These are phyloP conservation scores for Gaeumannomyces tritici DNA, from an alignment of 2,329 filamentous ascomycete genomes.

Conservation along the genomic window DNA sequence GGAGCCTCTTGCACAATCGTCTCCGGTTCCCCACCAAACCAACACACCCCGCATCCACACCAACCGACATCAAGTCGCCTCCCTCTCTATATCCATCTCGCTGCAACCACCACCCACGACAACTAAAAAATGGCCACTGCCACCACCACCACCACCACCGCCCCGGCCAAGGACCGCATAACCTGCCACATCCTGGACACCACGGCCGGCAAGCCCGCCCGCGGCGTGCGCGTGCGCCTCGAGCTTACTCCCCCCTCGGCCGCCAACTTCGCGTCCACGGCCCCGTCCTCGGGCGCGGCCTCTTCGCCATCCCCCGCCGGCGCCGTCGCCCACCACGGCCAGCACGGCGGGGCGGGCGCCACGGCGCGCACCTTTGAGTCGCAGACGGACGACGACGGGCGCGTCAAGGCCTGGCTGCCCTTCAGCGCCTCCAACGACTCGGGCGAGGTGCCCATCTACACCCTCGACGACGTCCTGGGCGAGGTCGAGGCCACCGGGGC, in stretches of 20 bases:
- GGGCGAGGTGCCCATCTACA: constrained; percentile 48
- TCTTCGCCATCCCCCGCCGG: constrained; percentile 20
- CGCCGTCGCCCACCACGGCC: constrained; percentile 5
- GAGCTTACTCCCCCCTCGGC: constrained; percentile 29
- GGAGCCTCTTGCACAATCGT: neutral
- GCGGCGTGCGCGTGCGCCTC: constrained; percentile 57
- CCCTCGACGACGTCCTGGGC: constrained; percentile 45
- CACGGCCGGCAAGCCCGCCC: constrained; percentile 59
- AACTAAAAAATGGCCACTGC: constrained; percentile 1
- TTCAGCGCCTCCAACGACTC: constrained; percentile 39
- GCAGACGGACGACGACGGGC: constrained; percentile 68
- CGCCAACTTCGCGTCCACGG: constrained; percentile 10
- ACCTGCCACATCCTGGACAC: constrained; percentile 86
- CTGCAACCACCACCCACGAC: neutral
- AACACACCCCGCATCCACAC: neutral
- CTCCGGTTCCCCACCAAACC: neutral
- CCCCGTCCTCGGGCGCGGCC: constrained; percentile 11
- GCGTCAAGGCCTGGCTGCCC: constrained; percentile 60
- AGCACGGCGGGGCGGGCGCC: constrained; percentile 20
- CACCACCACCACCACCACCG: neutral
- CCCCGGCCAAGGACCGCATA: constrained; percentile 50
- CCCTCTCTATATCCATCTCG: neutral
- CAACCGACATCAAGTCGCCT: neutral
- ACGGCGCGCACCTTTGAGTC: constrained; percentile 47
- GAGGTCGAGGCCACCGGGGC: constrained; percentile 19